These are phyloP conservation scores for Nemania sp. DNA, from an alignment of 2,329 filamentous ascomycete species.

Conservation along the genomic window DNA sequence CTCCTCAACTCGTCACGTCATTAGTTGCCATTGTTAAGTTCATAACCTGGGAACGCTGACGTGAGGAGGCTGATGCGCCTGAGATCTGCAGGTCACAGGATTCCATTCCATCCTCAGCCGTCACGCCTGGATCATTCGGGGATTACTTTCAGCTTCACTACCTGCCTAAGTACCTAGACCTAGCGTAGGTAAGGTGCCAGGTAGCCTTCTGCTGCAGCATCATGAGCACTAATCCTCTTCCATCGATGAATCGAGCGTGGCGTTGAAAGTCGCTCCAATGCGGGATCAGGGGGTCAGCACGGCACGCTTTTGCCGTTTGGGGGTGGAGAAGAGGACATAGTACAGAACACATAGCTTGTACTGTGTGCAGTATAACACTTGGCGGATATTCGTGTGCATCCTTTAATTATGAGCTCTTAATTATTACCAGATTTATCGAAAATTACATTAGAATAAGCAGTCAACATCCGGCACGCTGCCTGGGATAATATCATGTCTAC, in stretches of 20 bases:
- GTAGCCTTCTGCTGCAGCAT: not conserved
- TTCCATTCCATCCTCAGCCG: not conserved
- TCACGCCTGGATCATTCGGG: too few species aligned
- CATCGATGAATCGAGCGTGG: not conserved
- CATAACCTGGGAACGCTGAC: conserved; percentile 17
- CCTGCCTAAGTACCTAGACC: too few species aligned
- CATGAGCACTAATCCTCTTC: not conserved
- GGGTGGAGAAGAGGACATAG: not conserved
- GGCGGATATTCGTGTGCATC: conserved; percentile 4
- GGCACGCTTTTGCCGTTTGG: conserved; percentile 21
- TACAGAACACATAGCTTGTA: too few species aligned
- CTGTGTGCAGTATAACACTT: too few species aligned
- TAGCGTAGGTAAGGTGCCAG: not conserved
- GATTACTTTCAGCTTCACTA: not conserved
- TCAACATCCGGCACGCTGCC: too few species aligned
- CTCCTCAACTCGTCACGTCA: not conserved
- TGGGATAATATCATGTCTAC: too few species aligned
- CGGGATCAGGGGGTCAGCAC: conserved; percentile 21
- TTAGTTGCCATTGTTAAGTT: not conserved
- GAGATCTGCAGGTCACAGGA: conserved; percentile 5
- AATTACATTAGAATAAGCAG: too few species aligned
- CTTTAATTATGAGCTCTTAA: not conserved
- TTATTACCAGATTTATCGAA: too few species aligned
- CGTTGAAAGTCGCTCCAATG: conserved; percentile 10
- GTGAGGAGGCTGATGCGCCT: conserved; percentile 7